phyloP scores from a whole-genome alignment of 73 alveolate species.

The Paramecium sonneborni region DNA sequence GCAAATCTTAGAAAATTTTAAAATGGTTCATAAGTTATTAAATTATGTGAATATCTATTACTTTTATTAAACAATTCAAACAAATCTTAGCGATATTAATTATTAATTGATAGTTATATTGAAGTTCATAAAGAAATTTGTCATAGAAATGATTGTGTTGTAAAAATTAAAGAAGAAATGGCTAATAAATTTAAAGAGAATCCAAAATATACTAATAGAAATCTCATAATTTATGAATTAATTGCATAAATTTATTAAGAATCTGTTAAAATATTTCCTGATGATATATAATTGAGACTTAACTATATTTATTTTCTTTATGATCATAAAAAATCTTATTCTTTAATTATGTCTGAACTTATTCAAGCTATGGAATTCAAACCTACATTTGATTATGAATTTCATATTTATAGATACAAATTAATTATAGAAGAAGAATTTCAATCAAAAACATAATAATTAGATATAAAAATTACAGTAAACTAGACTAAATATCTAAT shows the following conservation, averaged over 20 bases:
- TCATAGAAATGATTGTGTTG: not conserved
- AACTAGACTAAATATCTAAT: not conserved
- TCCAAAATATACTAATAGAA: not conserved
- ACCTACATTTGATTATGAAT: constrained; percentile 50
- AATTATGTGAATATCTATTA: not conserved
- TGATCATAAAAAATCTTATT: not conserved
- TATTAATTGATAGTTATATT: constrained; percentile 50
- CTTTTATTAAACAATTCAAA: not conserved
- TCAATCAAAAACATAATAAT: not conserved
- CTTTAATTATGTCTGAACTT: not conserved
- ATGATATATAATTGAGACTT: not conserved
- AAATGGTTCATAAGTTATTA: not conserved
- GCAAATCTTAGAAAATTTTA: constrained; percentile 25
- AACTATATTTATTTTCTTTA: constrained; percentile 23
- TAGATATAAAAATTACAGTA: not conserved
- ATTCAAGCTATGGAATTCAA: not conserved
- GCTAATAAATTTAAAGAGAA: not conserved
- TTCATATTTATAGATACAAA: constrained; percentile 48
- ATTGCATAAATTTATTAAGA: not conserved
- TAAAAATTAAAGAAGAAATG: constrained; percentile 25
- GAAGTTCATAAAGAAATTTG: constrained; percentile 47
- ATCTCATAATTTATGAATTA: not conserved
- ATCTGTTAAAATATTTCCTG: constrained; percentile 15
- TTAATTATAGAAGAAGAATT: constrained; percentile 25
- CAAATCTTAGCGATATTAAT: not conserved